Percentiles rank a stretch among this genome's conserved stretches.
Evolutionary conservation across 2,329 filamentous ascomycete species (phyloP).

Genomic region (Paracorniculantispora psalliotae): DNA sequence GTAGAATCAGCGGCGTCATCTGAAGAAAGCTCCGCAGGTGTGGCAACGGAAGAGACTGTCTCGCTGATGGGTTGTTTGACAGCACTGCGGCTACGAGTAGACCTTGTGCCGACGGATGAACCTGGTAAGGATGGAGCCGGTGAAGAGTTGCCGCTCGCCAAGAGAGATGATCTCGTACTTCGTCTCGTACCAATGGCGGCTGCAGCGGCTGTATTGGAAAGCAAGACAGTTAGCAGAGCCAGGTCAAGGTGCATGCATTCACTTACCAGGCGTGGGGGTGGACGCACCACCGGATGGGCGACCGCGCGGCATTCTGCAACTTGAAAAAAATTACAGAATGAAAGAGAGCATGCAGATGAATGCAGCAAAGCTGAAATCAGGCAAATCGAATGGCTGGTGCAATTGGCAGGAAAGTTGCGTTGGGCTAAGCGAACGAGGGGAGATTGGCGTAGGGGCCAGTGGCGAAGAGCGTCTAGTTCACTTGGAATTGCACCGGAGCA

Average conservation of each 20-base stretch:
- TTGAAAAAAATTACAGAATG: not conserved
- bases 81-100: not conserved
- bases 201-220: not conserved
- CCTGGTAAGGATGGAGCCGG: not conserved
- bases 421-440: too few species aligned
- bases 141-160: conserved; percentile 8
- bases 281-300: not conserved
- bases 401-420: too few species aligned
- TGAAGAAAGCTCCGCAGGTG: conserved; percentile 25
- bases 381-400: too few species aligned
- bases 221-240: not conserved
- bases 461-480: not conserved
- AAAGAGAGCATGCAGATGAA: too few species aligned
- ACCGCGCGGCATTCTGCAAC: not conserved
- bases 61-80: conserved; percentile 17
- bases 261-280: conserved; percentile 1
- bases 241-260: not conserved
- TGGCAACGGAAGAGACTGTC: conserved; percentile 29
- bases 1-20: conserved; percentile 30
- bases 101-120: not conserved
- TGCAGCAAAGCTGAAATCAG: too few species aligned
- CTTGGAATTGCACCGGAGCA: not conserved
- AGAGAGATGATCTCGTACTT: not conserved
- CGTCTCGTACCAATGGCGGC: not conserved
- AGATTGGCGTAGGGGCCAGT: too few species aligned